Conservation (phyloP, 148 eudicot species). For the Cornus controversa region DNA sequence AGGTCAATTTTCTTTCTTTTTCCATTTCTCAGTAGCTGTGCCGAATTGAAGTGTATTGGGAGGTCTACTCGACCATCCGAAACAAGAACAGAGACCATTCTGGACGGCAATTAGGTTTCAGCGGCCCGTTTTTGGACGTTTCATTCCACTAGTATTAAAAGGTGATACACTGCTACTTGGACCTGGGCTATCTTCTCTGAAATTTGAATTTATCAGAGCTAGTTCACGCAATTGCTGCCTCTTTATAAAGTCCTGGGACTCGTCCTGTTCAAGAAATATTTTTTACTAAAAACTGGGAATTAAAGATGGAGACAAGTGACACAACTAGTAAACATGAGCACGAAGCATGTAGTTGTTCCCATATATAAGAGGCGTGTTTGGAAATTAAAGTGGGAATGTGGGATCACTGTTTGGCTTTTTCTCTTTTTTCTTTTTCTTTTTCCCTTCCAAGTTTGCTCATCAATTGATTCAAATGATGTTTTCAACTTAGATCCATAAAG, state of each 20-base stretch:
- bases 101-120: conserved; percentile 16
- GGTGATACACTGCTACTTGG: conserved; percentile 89
- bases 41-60: not conserved
- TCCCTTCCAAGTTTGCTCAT: no score
- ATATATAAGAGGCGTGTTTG: not conserved
- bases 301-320: no score
- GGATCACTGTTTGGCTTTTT: no score
- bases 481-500: no score
- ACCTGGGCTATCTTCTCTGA: conserved; percentile 88
- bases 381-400: no score
- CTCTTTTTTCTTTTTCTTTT: no score
- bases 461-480: no score
- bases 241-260: conserved; percentile 77
- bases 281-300: no score
- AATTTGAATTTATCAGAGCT: conserved; percentile 74
- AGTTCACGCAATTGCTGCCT: conserved; percentile 87
- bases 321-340: not conserved
- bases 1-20: not conserved
- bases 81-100: no score
- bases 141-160: conserved; percentile 85
- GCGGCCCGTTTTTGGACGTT: conserved; percentile 85
- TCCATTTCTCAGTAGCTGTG: not conserved
- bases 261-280: conserved; percentile 48
- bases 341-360: not conserved
- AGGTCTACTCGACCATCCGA: not conserved